Base-by-base conservation (phyloP, 1,139 yeast genomes). In the Sugiyamaella novakii region DNA sequence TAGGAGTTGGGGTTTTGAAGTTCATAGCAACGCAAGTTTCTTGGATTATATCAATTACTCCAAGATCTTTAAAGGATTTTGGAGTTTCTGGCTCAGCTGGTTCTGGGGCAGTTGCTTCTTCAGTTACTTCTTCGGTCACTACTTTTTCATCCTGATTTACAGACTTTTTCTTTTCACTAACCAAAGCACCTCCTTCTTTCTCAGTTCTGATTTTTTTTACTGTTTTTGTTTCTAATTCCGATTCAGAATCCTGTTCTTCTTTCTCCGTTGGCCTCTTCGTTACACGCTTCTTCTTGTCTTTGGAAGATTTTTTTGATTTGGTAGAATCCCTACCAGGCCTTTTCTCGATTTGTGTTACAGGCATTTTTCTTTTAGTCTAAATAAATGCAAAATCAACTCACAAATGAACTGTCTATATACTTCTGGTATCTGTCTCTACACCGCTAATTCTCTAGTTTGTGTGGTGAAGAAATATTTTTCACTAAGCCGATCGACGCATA, bases 1-100 rank as follows among this genome's bases (percentile, higher is more conserved):
- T 92, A 10, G 98, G 96, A 0, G 98, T 89, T 3, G 98, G 98
- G 59, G 83, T 83, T 52, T 77, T 83, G 71, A 82, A 94, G 2
- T 95, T 95, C 51, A 89, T 72, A 53, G 81, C 76, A 50, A 82
- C 80, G 57, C 94, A 82, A 0, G 97, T 84, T 59, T 88, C 94
- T 25, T 65, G 62, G 18, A 89, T 68, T 42, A 89, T 75, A 59
- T 87, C 96, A 1, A 91, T 94, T 35, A 89, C 83, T 35, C 94
- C 72, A 21, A 69, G 58, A 54, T 69, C 80, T 64, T 62, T 71
- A 66, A 70, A 75, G 33, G 67, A 63, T 21, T 49, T 49, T 3
- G 38, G 33, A 55, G 47, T 60, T 24, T 50, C 66, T 59, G 50
- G 62, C 66, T 10, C 38, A 5, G 46, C 66, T 59, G 49, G 48